Base-by-base conservation (phyloP, 1,139 yeast species). In the Schizosaccharomyces versatilis region DNA sequence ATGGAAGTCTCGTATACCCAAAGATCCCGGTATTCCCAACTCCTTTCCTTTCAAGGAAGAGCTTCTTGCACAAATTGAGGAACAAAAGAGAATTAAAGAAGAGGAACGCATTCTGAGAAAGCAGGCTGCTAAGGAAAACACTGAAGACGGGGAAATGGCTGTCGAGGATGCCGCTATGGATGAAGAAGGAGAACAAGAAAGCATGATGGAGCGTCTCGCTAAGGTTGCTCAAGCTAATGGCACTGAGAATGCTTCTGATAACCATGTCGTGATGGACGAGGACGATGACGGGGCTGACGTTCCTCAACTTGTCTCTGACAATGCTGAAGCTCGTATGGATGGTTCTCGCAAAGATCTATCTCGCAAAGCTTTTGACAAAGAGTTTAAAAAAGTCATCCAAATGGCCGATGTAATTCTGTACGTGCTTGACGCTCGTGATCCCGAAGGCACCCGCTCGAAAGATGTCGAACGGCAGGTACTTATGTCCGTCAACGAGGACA, bases 381-480 rank as follows among this genome's bases (percentile, higher is more conserved):
- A 70, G 48, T 90, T 84, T 69, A 95, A 86, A 66, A 84, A 86
- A 68, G 83, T 88, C 54, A 88, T 88, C 52, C 96, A 85, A 57
- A 80, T 86, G 38, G 73, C 95, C 1, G 97, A 88, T 68, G 96
- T 90, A 57, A 74, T 90, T 38, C 73, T 90, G 56, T 90, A 93
- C 63, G 96, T 90, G 24, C 72, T 90, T 64, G 99, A 90, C 69
- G 95, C 99, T 2, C 80, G 99, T 68, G 96, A 90, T 68, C 98
- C 99, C 54, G 95, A 84, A 67, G 80, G 88, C 40, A 90, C 98
- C 5, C 78, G 99, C 66, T 86, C 96, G 10, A 78, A 80, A 66
- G 84, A 79, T 65, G 93, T 90, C 44, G 99, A 90, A 71, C 82
- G 84, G 65, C 84, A 94, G 1, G 88, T 90, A 44, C 71, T 88